phyloP scores from a whole-genome alignment of 73 alveolate species.

The Stentor roeselii region DNA sequence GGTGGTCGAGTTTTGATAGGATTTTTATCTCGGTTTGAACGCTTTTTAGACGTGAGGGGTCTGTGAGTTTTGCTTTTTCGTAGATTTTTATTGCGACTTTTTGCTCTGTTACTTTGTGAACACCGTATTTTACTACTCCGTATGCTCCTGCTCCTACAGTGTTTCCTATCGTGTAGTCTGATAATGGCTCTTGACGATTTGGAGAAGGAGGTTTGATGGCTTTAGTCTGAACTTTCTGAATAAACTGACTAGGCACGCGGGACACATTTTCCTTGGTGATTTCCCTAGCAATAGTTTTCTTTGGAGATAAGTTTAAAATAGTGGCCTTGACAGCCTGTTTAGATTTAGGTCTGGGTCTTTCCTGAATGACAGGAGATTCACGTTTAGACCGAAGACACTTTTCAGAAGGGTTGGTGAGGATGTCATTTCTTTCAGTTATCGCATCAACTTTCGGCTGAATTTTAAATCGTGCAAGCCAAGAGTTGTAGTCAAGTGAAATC shows the following conservation, averaged over 20 bases:
- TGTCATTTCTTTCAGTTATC: background rate
- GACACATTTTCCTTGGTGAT: background rate
- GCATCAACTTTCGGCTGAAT: background rate
- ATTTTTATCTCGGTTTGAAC: conserved; percentile 33
- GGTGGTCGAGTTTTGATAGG: conserved; percentile 54
- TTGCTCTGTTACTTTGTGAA: conserved; percentile 49
- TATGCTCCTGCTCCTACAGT: conserved; percentile 77
- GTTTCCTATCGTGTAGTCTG: conserved; percentile 49
- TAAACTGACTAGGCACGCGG: background rate
- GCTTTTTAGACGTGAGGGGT: background rate
- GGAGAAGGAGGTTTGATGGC: background rate
- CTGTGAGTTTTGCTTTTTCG: conserved; percentile 30
- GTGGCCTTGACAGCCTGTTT: background rate
- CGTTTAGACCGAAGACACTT: background rate
- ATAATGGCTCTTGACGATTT: background rate
- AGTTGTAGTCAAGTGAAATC: background rate
- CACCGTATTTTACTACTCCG: conserved; percentile 63
- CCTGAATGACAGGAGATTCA: background rate
- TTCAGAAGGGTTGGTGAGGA: background rate
- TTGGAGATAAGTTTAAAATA: background rate
- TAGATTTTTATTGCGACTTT: conserved; percentile 42
- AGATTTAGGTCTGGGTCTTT: background rate
- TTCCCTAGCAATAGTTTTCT: background rate
- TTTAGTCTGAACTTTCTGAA: background rate
- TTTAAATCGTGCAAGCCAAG: background rate